Conservation (phyloP, 177 flowering plant genomes). For the Tripterygium wilfordii region DNA sequence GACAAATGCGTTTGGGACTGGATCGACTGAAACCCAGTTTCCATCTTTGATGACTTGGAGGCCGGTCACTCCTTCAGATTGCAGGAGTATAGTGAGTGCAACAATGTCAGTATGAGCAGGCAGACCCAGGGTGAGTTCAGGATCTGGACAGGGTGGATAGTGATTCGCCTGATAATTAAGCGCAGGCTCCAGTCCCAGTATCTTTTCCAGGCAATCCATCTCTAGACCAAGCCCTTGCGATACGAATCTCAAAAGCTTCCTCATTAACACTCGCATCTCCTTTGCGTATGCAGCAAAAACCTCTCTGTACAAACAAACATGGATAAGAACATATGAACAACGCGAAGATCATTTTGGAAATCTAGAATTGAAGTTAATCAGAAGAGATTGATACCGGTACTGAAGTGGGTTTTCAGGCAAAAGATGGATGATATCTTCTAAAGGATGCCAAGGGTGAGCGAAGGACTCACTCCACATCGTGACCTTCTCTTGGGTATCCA, state of each 20-base stretch:
- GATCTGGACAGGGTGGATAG: conserved; percentile 35
- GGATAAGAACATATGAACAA: too few species aligned
- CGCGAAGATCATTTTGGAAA: too few species aligned
- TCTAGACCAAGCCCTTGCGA: conserved; percentile 25
- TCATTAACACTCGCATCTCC: conserved; percentile 10
- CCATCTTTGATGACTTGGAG: conserved; percentile 28
- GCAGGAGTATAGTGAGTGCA: conserved; percentile 17
- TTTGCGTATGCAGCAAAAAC: conserved; percentile 9
- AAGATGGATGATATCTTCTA: conserved; percentile 6
- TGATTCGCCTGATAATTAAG: conserved; percentile 14
- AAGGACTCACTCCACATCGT: conserved; percentile 20
- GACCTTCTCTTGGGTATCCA: conserved; percentile 10
- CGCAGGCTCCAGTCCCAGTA: neutral
- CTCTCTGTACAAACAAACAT: conserved; percentile 10
- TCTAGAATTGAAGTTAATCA: too few species aligned
- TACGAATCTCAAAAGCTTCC: conserved; percentile 18
- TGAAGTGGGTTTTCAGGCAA: conserved; percentile 11
- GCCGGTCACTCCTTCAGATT: conserved; percentile 17
- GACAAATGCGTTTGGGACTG: conserved; percentile 19
- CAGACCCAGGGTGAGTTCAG: conserved; percentile 26
- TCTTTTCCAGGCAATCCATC: conserved; percentile 5
- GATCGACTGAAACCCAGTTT: conserved; percentile 22
- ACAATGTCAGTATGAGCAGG: conserved; percentile 19
- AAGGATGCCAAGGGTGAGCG: conserved; percentile 4
- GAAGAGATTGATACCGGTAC: neutral